A percentile compares a stretch with the other conserved stretches of the same genome.
Conservation (phyloP, 305 asterid genomes). For the Rubia peregrina region DNA sequence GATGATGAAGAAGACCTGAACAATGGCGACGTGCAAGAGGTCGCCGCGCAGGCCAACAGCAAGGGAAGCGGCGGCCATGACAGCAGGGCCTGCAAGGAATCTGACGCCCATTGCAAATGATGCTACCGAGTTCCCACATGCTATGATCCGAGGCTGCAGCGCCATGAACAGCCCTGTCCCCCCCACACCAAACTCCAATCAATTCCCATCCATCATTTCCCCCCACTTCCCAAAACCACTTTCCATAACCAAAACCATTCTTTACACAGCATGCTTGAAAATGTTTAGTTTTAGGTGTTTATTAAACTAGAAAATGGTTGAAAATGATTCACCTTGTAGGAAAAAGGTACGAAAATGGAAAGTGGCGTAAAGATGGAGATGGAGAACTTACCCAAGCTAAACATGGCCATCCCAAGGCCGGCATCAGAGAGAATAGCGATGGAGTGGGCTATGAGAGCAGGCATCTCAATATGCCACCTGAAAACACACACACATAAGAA, state of each 20-base stretch:
- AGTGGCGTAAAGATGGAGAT: background rate
- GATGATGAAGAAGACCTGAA: conserved; percentile 25
- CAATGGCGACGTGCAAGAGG: conserved; percentile 46
- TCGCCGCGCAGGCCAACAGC: conserved; percentile 52
- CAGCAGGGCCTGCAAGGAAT: conserved; percentile 60
- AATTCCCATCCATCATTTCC: conserved; percentile 8
- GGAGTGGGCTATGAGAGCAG: conserved; percentile 48
- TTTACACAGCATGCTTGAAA: background rate
- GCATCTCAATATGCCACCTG: conserved; percentile 54
- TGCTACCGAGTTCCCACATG: conserved; percentile 53
- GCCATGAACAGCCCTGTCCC: conserved; percentile 53
- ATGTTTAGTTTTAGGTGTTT: no score
- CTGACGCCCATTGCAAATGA: conserved; percentile 48
- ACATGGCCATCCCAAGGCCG: conserved; percentile 64
- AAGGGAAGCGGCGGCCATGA: conserved; percentile 53
- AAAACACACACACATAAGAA: background rate
- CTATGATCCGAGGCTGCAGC: conserved; percentile 52
- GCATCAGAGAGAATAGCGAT: conserved; percentile 52
- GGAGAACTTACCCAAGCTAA: conserved; percentile 39
- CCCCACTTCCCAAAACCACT: background rate
- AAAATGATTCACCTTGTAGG: no score
- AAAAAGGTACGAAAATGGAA: no score
- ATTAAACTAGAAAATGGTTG: no score
- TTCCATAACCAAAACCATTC: no score
- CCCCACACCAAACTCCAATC: conserved; percentile 12